These are phyloP conservation scores for Anthracocystis panici-leucophaei DNA, from an alignment of 1,284 basidiomycete genomes.

Conservation along the genomic window DNA sequence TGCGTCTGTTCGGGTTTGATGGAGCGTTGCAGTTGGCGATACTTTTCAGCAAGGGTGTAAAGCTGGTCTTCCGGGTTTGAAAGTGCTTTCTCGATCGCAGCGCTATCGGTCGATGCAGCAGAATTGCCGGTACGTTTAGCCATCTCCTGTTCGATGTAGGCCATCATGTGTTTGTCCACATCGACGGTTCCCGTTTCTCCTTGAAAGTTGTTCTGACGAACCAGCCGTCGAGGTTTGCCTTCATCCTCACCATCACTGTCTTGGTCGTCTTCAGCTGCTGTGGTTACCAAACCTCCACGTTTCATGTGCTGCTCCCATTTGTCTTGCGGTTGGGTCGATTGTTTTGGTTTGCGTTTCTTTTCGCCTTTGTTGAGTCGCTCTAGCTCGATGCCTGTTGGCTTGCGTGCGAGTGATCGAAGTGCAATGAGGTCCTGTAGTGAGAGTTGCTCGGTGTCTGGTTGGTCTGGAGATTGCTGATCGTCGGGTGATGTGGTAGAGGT, in stretches of 20 bases:
- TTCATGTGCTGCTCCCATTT: constrained; percentile 53
- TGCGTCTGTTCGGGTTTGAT: constrained; percentile 73
- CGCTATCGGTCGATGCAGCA: not conserved
- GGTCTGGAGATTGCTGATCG: not conserved
- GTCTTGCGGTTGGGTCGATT: constrained; percentile 11
- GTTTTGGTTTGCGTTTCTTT: constrained; percentile 70
- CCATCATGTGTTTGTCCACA: constrained; percentile 99
- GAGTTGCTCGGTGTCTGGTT: not conserved
- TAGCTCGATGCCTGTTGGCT: constrained; percentile 86
- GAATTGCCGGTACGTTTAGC: constrained; percentile 74
- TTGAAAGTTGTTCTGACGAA: constrained; percentile 92
- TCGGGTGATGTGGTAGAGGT: not conserved
- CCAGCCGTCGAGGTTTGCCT: constrained; percentile 70
- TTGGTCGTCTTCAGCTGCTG: constrained; percentile 4
- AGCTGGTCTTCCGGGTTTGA: constrained; percentile 84
- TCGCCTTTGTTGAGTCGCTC: constrained; percentile 87
- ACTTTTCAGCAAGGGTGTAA: constrained; percentile 81
- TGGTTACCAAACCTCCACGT: constrained; percentile 30
- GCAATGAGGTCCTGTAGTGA: constrained; percentile 84
- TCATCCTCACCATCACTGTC: constrained; percentile 60
- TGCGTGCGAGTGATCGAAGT: constrained; percentile 79
- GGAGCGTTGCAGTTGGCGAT: constrained; percentile 68
- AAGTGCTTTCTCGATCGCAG: constrained; percentile 3
- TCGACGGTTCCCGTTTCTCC: constrained; percentile 94
- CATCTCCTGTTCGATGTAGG: constrained; percentile 94